Base-by-base conservation (phyloP, 805 yeast genomes). In the Dipodascus geniculatus region DNA sequence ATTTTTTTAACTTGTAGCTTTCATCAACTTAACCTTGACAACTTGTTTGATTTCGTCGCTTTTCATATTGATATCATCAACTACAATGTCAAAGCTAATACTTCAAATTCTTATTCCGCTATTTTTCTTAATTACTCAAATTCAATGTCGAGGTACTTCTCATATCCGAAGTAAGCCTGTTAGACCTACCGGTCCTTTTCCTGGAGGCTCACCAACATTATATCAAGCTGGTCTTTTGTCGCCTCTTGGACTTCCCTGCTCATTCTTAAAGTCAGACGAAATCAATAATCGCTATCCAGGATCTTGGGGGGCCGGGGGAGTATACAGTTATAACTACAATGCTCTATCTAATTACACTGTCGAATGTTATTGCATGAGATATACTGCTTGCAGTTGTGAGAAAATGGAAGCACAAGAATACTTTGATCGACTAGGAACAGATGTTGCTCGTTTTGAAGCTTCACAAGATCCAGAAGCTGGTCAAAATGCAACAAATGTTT, bases 381-480 rank as follows among this genome's bases (percentile, higher is more conserved):
- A 38, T 16, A 38, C 44, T 38, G 44, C 44, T 38, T 38, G 44
- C 44, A 38, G 44, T 38, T 38, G 44, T n/a, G 44, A 38, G 14
- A 38, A 17, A 38, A 38, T 38, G 44, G 17, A 14, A 9, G 14
- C 4, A 3, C 44, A 38, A n/a, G 44, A 38, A n/a, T 38, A 38
- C 14, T 38, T 38, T 38, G 44, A 38, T 17, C 4, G 19, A 14
- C 20, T 38, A 11, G 20, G 14, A n/a, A 11, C 20, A 38, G 14
- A 14, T n/a, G 44, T 38, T 38, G 6, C 44, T 6, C 44, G 44
- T 6, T 9, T 38, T 17, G 20, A 38, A 11, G 17, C 19, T 6
- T 14, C 8, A 8, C 8, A 28, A 8, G 35, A 28, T 28, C 8
- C 11, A 8, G 14, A 38, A 6, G 14, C 20, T 14, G 20, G 19